Base-by-base conservation (phyloP, 305 asterid genomes). In the Fraxinus dipetala region DNA sequence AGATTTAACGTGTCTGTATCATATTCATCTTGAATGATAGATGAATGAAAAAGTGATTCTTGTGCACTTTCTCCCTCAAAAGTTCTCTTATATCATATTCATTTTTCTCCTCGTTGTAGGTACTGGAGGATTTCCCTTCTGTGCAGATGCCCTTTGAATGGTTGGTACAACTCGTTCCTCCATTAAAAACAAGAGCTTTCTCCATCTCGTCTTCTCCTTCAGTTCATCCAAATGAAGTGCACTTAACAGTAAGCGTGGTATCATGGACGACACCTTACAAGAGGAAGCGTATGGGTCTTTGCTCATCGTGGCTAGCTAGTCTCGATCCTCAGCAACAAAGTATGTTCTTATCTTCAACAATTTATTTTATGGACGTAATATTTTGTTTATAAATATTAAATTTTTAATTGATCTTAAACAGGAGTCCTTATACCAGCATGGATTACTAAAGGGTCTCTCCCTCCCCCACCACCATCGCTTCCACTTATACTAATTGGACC, bases 301-400 rank as follows among this genome's bases (percentile, higher is more conserved):
- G 98, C 91, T 95, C 98, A 8, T 85, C 97, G 31, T 95, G 99
- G 99, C 90, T 95, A 77, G 96, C 99, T 77, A 87, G 89, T 81
- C 91, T 95, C 35, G 91, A 94, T 86, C 97, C 96, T 84, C 89
- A 87, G 80, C 91, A 87, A 78, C 91, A 88, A 81, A 81, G 96
- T 92, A 87, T 31, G 87, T 78, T 30, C 43, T 76, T 51, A 14
- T 32, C 20, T 11, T 4, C 26, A 67, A 67, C 38, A 13, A 67
- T 3, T 28, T 65, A 9, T 5, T 67, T 67, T 26, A 63, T 2
- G 0, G 74, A 11, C 18, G 11, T 65, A 13, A 6, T 40, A 5
- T 75, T 36, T 56, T 43, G 26, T 45, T 69, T 32, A 22, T 79
- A 26, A 11, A 9, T 26, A 14, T 26, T n/a, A 75, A 28, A 0